Evolutionary conservation across 176 grass and related monocot genomes (phyloP).

Genomic region (Oropetium thomaeum): DNA sequence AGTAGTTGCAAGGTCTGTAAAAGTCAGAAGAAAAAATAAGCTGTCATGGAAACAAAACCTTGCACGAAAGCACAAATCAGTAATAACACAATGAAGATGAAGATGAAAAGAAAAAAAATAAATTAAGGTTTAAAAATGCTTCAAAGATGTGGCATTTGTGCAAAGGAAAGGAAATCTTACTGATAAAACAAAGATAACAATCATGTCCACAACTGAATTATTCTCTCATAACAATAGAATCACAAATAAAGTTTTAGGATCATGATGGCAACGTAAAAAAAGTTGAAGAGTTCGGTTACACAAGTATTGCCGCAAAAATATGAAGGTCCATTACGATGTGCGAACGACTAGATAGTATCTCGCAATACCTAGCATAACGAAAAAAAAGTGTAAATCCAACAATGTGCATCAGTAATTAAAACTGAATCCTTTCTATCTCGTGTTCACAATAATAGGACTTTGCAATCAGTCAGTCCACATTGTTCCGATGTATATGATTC

Average conservation of each 20-base stretch:
- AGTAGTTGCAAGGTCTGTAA: slow-evolving; percentile 29
- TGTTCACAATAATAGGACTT: neutral
- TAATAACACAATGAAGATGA: neutral
- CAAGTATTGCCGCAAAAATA: neutral
- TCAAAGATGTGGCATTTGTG: too few species aligned
- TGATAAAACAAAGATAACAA: too few species aligned
- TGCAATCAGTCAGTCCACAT: neutral
- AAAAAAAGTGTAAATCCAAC: neutral
- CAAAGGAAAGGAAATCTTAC: too few species aligned
- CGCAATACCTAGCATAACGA: neutral
- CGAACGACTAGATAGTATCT: neutral
- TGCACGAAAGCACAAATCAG: neutral
- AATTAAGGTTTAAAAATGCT: neutral
- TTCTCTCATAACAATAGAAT: neutral
- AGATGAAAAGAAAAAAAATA: neutral
- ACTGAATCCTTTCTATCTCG: too few species aligned
- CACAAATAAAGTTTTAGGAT: neutral
- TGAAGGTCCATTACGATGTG: too few species aligned
- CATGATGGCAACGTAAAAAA: slow-evolving; percentile 14
- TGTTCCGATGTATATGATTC: neutral
- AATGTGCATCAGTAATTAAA: too few species aligned
- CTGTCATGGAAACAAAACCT: neutral
- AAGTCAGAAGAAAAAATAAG: neutral
- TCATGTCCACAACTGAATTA: neutral
- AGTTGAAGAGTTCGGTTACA: neutral